Evolutionary conservation across 176 grass and related monocot species (phyloP).

Genomic region (Aechmea fasciata): DNA sequence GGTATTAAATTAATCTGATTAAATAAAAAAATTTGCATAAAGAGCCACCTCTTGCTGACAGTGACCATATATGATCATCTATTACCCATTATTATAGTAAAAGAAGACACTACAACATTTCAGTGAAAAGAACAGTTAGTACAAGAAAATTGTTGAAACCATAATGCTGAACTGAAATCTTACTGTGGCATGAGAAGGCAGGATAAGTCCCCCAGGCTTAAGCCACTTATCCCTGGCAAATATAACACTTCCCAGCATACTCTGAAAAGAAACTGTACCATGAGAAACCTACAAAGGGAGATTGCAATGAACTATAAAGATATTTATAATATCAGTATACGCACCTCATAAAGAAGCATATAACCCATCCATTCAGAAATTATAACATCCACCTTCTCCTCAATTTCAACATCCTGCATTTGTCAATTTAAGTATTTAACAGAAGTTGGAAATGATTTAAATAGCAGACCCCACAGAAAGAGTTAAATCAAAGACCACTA

Average conservation of each 20-base stretch:
- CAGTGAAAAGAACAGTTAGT: too few relatives aligned
- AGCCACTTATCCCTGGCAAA: slow-evolving; percentile 98
- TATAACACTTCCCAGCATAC: slow-evolving; percentile 79
- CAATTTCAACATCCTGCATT: slow-evolving; percentile 60
- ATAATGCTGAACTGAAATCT: background rate
- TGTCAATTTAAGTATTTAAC: slow-evolving; percentile 22
- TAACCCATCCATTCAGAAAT: slow-evolving; percentile 99
- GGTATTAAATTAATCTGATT: background rate
- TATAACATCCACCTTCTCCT: slow-evolving; percentile 90
- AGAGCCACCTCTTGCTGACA: background rate
- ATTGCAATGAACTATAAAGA: background rate
- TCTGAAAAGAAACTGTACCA: slow-evolving; percentile 29
- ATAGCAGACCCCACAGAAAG: background rate
- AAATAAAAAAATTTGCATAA: background rate
- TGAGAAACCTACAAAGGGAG: slow-evolving; percentile 14
- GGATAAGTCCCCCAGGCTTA: slow-evolving; percentile 89
- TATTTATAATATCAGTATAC: background rate
- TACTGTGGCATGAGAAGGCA: slow-evolving; percentile 94
- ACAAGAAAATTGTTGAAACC: too few relatives aligned
- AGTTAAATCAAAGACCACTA: slow-evolving; percentile 13
- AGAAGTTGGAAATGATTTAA: slow-evolving; percentile 15
- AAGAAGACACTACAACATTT: too few relatives aligned
- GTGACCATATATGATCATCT: background rate
- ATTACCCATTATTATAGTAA: too few relatives aligned
- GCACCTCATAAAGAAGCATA: slow-evolving; percentile 88